Base-by-base conservation (phyloP, 2,329 filamentous ascomycete genomes). In the Microdochium bolleyi region DNA sequence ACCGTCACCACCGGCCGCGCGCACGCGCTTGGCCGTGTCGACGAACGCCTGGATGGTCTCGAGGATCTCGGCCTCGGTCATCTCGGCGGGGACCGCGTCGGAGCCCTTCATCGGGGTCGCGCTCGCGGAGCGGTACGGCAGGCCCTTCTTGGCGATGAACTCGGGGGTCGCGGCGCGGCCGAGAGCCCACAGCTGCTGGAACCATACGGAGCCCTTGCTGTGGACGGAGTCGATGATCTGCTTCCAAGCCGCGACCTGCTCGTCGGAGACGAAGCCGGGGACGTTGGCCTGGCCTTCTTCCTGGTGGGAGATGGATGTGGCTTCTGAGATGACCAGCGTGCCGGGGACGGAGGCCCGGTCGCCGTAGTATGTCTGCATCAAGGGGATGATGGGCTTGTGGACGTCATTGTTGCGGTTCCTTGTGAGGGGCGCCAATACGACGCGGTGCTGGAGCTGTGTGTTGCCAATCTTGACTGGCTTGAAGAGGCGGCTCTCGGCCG, bases 1-100 rank as follows among this genome's bases (percentile, higher is more conserved):
- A 0, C 82, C 83, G 59, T 92, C 88, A 30, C 86, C 85, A 0
- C 88, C 88, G 0, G 80, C 82, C 50, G 73, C 70, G 0, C 88
- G 65, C 0, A 86, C 78, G 10, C 81, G 74, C 57, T 74, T 72
- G 0, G 77, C 68, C 0, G 79, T 77, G 0, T 69, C 72, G 0
- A 73, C 78, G 64, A 77, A 89, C 0, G 79, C 79, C 0, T 67
- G 62, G 57, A 85, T 83, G 55, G 84, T 73, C 1, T 75, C 65
- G 49, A 82, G 70, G 51, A 92, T 90, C 24, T 90, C 85, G 0
- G 76, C 67, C 13, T 77, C 67, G 0, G 80, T 84, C 79, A 92
- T 80, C 51, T 77, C 79, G 1, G 86, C 86, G 0, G 78, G 75
- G 0, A 69, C 65, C 0, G 69, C 65, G 3, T 81, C 73, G 0